Base-by-base conservation (phyloP, 192 early-diverging fungal species). In the Coemansia sp. region DNA sequence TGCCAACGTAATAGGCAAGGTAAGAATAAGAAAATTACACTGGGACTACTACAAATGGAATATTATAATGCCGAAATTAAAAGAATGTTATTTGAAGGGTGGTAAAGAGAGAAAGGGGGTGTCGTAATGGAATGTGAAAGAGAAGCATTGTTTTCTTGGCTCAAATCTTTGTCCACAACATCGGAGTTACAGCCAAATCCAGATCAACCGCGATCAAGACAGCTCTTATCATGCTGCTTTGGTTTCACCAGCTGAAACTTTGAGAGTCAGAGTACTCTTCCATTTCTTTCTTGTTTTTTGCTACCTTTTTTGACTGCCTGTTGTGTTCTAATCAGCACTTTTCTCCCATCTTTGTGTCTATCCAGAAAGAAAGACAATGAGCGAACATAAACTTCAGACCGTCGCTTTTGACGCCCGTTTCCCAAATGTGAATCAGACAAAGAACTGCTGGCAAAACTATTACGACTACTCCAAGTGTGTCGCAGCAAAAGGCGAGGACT, bases 371-470 rank as follows among this genome's bases (percentile, higher is more conserved):
- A 26, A 23, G 25, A 23, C 21, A 20, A 79, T 79, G 76, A 40
- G 62, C 20, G 68, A 75, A n/a, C 40, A 67, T 40, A 71, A 81
- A 49, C 57, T 81, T 37, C 48, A 72, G 57, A 84, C 83, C 31
- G 65, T 59, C 31, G 58, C 60, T 39, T 84, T 84, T 52, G 83
- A 84, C 60, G 79, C 83, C 31, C 86, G 88, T 71, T 99, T 99
- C 90, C 96, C 96, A 68, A 99, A 99, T 91, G 89, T 89, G 75
- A 97, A 99, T 87, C 95, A 99, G 89, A 96, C 93, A 71, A 95
- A 94, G 88, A 91, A 93, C 90, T 99, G 97, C 90, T 96, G 95
- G 94, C 97, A 99, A 88, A 94, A 95, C 89, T 99, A 96, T 84
- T 88, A 89, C 61, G 97, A 99, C 84, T 96, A 93, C 81, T 84